Evolutionary conservation across 2,329 filamentous ascomycete genomes (phyloP), one percentile per base, ranked within the genome.

Genomic region (Hypoxylon sp.): DNA sequence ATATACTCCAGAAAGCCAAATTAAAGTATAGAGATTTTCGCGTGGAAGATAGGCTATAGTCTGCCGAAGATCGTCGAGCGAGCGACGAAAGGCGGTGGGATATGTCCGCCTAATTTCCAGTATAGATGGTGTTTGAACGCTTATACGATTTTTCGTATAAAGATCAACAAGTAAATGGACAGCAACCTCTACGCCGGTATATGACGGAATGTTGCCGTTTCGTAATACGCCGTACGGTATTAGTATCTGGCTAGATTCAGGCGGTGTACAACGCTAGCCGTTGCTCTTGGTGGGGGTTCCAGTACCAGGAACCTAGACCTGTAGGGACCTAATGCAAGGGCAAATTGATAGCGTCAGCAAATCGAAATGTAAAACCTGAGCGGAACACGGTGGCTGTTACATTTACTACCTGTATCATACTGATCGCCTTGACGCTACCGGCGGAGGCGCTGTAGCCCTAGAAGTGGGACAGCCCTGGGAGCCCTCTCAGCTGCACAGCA

Each of bases 21-120:
- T 29, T 57, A 47, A 6, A 64, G 50, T 50, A 68, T 46, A 26
- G 55, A 52, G 13, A 44, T 46, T 26, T 48, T 44, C 19, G 53
- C 8, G 59, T 63, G 33, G 26, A 56, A 57, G 19, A 56, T 22
- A 8, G 56, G 24, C 50, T 33, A 54, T 46, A 59, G 19, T 10
- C 61, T 62, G 35, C 66, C 53, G 26, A 65, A 63, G 22, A 33
- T 52, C 33, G 47, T 56, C 33, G 39, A 44, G n/a, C 61, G 51
- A 14, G 52, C 52, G 5, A 39, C 39, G 51, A 68, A 65, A 47
- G 65, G 57, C 19, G 48, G 51, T n/a, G 57, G 57, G 14, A 65
- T 31, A 17, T 58, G 65, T 26, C 61, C 29, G 29, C 8, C 29
- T 31, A 31, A 31, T 31, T 31, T 31, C 29, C 6, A 31, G 5